Evolutionary conservation across 2,329 filamentous ascomycete species (phyloP), one percentile per base, ranked within the genome.

Genomic region (Phoma sp.): DNA sequence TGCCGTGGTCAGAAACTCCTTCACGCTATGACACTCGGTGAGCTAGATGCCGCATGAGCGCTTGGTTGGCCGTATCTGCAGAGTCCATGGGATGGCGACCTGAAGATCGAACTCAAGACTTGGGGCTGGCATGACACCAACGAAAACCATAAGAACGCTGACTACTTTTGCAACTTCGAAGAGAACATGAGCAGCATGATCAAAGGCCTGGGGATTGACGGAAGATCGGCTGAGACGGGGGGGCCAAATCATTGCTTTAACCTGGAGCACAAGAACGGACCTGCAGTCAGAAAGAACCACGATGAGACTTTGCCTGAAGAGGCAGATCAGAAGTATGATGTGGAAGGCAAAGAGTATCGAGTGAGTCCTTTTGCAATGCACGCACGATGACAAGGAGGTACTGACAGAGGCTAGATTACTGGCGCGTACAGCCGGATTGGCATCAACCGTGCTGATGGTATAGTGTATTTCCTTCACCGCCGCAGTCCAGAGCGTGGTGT

Each of bases 231-330:
- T 8, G 29, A 32, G 6, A 38, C 41, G 24, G 55, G 51, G 10
- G 55, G 58, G 1, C 47, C 51, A 13, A 61, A 61, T 29, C 40
- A 55, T 17, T 61, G 55, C 24, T 61, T 52, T 10, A 31, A 29
- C 21, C 21, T 58, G 12, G 21, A 46, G 22, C 58, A 61, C 37
- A 32, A 21, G 21, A 21, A 48, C 24, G 44, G 55, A 3, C 41
- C 44, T 2, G 27, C 43, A 0, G 33, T 61, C 10, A 29, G 29
- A 4, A 36, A 2, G n/a, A 38, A 41, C 12, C 12, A 31, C 5
- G 25, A 39, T 25, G 55, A 48, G 3, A 38, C 43, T 2, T 25
- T 51, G 22, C 45, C 52, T 8, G 27, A 37, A 31, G 45, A 38
- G 3, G 32, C 8, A 6, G 24, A 55, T 10, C 58, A 61, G 31